Conservation (phyloP, 2,329 filamentous ascomycete genomes). For the Coniochaeta prunicola region DNA sequence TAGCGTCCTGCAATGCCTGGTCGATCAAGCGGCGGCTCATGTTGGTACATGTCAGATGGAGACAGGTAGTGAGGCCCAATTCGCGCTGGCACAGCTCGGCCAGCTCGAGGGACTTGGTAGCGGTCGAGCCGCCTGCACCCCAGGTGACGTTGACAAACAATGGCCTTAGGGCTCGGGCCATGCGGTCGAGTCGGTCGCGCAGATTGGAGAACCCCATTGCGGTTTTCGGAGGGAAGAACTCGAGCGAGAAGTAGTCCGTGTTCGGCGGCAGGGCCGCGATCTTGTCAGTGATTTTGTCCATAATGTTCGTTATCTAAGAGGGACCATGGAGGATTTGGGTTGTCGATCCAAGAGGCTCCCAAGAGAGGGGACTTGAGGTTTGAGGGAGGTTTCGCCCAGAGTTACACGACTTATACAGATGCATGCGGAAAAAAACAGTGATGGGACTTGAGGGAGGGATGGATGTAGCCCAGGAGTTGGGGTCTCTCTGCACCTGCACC, state of each 20-base stretch:
- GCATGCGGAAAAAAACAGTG: background rate
- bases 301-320: constrained; percentile 20
- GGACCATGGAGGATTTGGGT: background rate
- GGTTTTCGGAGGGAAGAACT: constrained; percentile 99
- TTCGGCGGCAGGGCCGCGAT: constrained; percentile 81
- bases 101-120: constrained; percentile 83
- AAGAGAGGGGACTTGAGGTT: background rate
- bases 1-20: constrained; percentile 82
- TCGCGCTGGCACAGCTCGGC: constrained; percentile 93
- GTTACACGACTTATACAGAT: background rate
- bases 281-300: constrained; percentile 92
- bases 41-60: constrained; percentile 96
- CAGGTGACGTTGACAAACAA: constrained; percentile 97
- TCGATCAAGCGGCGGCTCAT: constrained; percentile 86
- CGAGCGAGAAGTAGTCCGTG: constrained; percentile 86
- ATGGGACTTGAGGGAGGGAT: background rate
- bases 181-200: constrained; percentile 85
- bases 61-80: constrained; percentile 84
- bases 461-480: background rate
- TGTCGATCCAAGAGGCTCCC: too few relatives aligned
- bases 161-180: constrained; percentile 84
- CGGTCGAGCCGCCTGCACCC: constrained; percentile 92
- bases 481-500: background rate
- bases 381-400: background rate
- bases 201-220: constrained; percentile 93